Evolutionary conservation across 352 stramenopile species (phyloP), one percentile per base, ranked within the genome.

Genomic region (Globisporangium recalcitrans): DNA sequence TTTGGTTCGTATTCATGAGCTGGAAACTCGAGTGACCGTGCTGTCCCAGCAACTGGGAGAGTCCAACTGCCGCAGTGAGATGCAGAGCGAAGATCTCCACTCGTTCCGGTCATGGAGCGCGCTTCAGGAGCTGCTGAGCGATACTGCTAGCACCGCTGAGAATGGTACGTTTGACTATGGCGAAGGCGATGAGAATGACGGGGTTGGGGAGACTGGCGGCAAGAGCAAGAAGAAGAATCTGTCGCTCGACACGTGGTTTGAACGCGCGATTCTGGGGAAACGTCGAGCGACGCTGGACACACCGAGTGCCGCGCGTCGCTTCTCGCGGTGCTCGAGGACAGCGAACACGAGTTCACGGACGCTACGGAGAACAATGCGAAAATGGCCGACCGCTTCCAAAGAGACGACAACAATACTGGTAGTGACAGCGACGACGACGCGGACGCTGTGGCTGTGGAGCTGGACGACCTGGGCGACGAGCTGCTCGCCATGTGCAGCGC

Each of bases 211-310:
- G n/a, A n/a, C n/a, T 31, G 57, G 16, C 31, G 21, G 22, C 16
- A 53, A 53, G 44, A 58, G 26, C 19, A 13, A 22, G n/a, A 59
- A 21, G 42, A 59, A 27, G 52, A 52, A 46, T 22, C 42, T 60
- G n/a, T 52, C 67, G 40, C 47, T 88, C 2, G 71, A 88, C 32
- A 53, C 52, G 52, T 88, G 78, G 78, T 88, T 88, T 32, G 70
- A 76, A 10, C 47, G 68, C 52, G 63, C 75, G 19, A 85, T 88
- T 52, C 44, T 71, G 44, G 9, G 68, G 54, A 60, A 72, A 19
- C 24, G 32, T 36, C 48, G 14, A 53, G 26, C 8, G 59, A 56
- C 19, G 27, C 51, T 13, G 26, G 48, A 19, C 16, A 27, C 24
- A 64, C 2, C n/a, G 60, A 27, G 24, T 21, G 59, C n/a, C 36